Base-by-base conservation (phyloP, 805 yeast species). In the Priceomyces melissophilus region DNA sequence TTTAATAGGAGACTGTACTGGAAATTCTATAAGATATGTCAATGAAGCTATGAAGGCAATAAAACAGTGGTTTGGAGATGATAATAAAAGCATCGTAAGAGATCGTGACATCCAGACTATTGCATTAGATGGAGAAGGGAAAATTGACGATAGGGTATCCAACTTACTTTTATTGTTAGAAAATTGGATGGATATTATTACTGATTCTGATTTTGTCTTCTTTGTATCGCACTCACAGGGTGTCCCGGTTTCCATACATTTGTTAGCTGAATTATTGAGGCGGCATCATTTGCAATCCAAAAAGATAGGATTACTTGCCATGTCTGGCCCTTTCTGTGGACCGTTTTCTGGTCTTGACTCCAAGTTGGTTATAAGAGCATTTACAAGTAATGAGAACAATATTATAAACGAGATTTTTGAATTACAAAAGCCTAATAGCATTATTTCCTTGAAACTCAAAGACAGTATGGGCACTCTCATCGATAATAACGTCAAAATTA, bases 81-180 rank as follows among this genome's bases (percentile, higher is more conserved):
- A 38, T 31, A 13, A 23, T 9, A 28, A 41, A 13, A 35, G 45
- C 4, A 44, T 48, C 8, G 23, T 31, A 11, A 31, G 27, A 8
- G 42, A 46, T 13, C 39, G 41, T 39, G 60, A 59, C 10, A 59
- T 69, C 9, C 59, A 61, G 31, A 58, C 69, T 0, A 66, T 69
- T 28, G 65, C 72, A 4, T 50, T 69, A 8, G 75, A 69, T 37
- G 73, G 75, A 1, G 61, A 60, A 38, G 74, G 74, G 4, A 55
- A 52, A 20, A 55, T 65, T 12, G 46, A 48, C 6, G 60, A 60
- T 10, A 43, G 73, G 32, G 63, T 56, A 4, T 50, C 53, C 7
- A 47, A 53, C 30, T 51, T 62, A 29, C 37, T 52, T 11, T 41
- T 48, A 32, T 42, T 69, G 7, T 47, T 69, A 9, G 42, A 46